A percentile compares a stretch with the other conserved stretches of the same genome.
These are phyloP conservation scores for Epichloe bromicola DNA, from an alignment of 2,329 filamentous ascomycete species.

Conservation along the genomic window DNA sequence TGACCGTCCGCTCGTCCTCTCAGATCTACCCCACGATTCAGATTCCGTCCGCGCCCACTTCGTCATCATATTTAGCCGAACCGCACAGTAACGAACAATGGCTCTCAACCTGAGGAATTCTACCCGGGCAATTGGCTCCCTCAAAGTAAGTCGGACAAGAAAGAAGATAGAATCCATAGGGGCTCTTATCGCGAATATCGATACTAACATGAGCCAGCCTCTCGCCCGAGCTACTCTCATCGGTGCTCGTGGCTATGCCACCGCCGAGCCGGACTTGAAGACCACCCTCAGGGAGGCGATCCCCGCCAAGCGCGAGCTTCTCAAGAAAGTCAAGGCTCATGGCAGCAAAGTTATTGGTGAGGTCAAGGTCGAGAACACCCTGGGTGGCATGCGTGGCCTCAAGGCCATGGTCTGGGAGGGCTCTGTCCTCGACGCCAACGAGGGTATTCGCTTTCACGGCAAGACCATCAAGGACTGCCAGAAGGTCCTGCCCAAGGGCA, in stretches of 20 bases:
- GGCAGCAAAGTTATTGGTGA: constrained; percentile 75
- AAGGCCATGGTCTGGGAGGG: constrained; percentile 99
- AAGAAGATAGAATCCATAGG: background rate
- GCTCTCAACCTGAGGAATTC: constrained; percentile 50
- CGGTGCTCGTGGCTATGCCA: constrained; percentile 49
- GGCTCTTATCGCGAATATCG: background rate
- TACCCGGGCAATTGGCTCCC: constrained; percentile 47
- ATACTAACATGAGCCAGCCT: constrained; percentile 1
- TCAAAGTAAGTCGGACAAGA: constrained; percentile 39
- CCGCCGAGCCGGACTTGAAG: constrained; percentile 82
- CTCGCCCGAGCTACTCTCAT: constrained; percentile 16
- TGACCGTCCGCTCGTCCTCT: background rate
- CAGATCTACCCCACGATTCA: constrained; percentile 2
- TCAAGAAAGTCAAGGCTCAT: constrained; percentile 87
- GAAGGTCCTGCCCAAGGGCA: constrained; percentile 82
- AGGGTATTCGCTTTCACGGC: constrained; percentile 96
- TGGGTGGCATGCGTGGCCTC: constrained; percentile 93
- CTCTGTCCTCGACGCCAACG: constrained; percentile 88
- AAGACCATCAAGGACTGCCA: constrained; percentile 98
- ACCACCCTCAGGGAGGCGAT: constrained; percentile 71
- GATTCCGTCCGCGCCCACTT: constrained; percentile 2
- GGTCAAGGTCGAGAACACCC: constrained; percentile 84
- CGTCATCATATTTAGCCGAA: constrained; percentile 1
- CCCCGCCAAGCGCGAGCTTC: constrained; percentile 81
- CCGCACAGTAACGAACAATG: constrained; percentile 31